Conservation (phyloP, 2,329 filamentous ascomycete genomes). For the Epichloe amarillans region DNA sequence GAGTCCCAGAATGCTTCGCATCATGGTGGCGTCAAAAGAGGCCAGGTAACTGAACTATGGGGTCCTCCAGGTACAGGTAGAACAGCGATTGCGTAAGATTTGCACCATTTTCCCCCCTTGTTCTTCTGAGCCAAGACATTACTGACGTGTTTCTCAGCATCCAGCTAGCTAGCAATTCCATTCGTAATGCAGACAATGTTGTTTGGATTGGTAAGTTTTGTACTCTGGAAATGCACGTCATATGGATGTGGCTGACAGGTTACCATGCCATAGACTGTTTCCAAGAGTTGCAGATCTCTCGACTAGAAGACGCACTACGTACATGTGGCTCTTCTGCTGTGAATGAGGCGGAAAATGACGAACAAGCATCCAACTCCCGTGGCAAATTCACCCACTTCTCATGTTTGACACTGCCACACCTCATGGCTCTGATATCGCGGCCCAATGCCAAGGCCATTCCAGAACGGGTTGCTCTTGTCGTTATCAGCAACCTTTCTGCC, state of each 20-base stretch:
- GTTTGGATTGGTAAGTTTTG: conserved; percentile 66
- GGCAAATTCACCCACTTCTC: conserved; percentile 33
- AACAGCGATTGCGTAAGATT: conserved; percentile 61
- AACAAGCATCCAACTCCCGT: conserved; percentile 11
- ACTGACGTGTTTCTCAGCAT: conserved; percentile 28
- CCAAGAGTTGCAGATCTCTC: conserved; percentile 22
- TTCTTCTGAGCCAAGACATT: not conserved
- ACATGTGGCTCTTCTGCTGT: conserved; percentile 7
- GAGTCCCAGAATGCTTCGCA: conserved; percentile 7
- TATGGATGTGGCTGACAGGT: not conserved
- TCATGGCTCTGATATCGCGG: conserved; percentile 60
- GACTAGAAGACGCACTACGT: conserved; percentile 16
- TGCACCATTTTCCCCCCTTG: not conserved
- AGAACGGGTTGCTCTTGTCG: conserved; percentile 48
- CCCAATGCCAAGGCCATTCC: conserved; percentile 53
- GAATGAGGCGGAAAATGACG: conserved; percentile 3
- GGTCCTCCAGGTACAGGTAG: conserved; percentile 80
- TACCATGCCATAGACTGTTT: conserved; percentile 29
- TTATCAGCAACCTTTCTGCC: conserved; percentile 68
- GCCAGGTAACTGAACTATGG: conserved; percentile 76
- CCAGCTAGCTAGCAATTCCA: conserved; percentile 51
- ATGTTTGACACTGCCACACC: conserved; percentile 51
- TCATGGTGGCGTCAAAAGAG: conserved; percentile 51
- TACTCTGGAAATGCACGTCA: not conserved
- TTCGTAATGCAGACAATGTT: conserved; percentile 48